These are phyloP conservation scores for Thinopyrum elongatum DNA, from an alignment of 176 grass and related monocot genomes.

Conservation along the genomic window DNA sequence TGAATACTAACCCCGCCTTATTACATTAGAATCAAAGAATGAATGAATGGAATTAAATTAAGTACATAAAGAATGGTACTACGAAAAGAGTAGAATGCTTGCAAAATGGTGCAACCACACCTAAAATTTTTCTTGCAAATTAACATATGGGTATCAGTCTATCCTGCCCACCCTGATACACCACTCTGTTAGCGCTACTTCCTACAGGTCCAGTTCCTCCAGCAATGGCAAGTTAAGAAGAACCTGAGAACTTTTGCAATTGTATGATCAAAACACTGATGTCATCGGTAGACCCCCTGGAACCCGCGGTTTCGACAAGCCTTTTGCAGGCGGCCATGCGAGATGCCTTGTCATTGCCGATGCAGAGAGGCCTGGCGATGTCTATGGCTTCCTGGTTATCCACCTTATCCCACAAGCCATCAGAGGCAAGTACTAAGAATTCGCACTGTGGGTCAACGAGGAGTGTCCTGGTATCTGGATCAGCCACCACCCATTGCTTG, in stretches of 20 bases:
- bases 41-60: slow-evolving; percentile 40
- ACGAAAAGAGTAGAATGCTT: slow-evolving; percentile 1
- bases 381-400: slow-evolving; percentile 91
- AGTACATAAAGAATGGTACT: slow-evolving; percentile 49
- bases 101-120: slow-evolving; percentile 45
- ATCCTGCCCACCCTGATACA: neutral
- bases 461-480: slow-evolving; percentile 71
- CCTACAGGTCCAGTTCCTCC: slow-evolving; percentile 1
- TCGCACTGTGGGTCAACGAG: slow-evolving; percentile 62
- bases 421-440: slow-evolving; percentile 91
- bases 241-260: slow-evolving; percentile 56
- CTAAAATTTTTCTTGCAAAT: slow-evolving; percentile 54
- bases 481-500: slow-evolving; percentile 85
- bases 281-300: slow-evolving; percentile 79
- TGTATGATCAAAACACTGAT: slow-evolving; percentile 81
- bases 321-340: slow-evolving; percentile 64
- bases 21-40: slow-evolving; percentile 33
- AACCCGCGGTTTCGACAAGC: slow-evolving; percentile 61
- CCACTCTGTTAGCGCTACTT: slow-evolving; percentile 37
- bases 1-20: slow-evolving; percentile 16
- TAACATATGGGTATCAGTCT: slow-evolving; percentile 11
- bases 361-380: slow-evolving; percentile 51
- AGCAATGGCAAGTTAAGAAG: slow-evolving; percentile 9
- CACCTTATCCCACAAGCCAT: slow-evolving; percentile 95
- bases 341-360: slow-evolving; percentile 27